These are phyloP conservation scores for Crassisporium funariophilum DNA, from an alignment of 768 basidiomycete species.

Conservation along the genomic window DNA sequence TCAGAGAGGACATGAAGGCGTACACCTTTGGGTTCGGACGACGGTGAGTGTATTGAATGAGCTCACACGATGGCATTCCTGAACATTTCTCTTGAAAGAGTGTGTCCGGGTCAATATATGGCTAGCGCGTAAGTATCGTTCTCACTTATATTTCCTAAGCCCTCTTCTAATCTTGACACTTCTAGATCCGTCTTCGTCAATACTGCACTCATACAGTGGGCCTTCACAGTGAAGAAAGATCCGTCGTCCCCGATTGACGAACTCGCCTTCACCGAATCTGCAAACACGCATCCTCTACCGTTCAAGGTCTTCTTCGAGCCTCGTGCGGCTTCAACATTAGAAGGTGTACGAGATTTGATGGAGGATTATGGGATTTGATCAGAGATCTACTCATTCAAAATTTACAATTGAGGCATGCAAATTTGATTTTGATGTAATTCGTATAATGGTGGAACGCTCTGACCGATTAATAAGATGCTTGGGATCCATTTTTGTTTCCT, in stretches of 20 bases:
- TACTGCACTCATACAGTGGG: slow-evolving; percentile 64
- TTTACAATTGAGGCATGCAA: too few species aligned
- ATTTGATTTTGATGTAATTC: too few species aligned
- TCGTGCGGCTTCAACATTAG: slow-evolving; percentile 33
- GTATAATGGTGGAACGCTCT: too few species aligned
- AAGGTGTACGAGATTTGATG: slow-evolving; percentile 40
- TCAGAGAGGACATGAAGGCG: slow-evolving; percentile 55
- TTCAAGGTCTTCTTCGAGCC: slow-evolving; percentile 63
- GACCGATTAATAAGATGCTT: too few species aligned
- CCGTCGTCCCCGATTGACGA: slow-evolving; percentile 58
- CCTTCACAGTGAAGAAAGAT: slow-evolving; percentile 58
- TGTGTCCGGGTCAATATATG: slow-evolving; percentile 69
- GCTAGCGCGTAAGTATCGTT: slow-evolving; percentile 39
- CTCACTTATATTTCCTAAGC: background rate
- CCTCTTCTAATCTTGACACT: background rate
- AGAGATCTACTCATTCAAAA: too few species aligned
- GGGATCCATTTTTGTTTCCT: too few species aligned
- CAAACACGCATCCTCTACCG: slow-evolving; percentile 63
- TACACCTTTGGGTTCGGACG: slow-evolving; percentile 62
- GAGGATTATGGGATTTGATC: slow-evolving; percentile 41
- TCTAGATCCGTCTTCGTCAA: slow-evolving; percentile 67
- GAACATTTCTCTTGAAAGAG: slow-evolving; percentile 29
- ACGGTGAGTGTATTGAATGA: slow-evolving; percentile 32
- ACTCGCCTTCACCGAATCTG: slow-evolving; percentile 61
- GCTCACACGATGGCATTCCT: too few species aligned